phyloP scores from a whole-genome alignment of 495 filamentous ascomycete species.

The Echria macrotheca region DNA sequence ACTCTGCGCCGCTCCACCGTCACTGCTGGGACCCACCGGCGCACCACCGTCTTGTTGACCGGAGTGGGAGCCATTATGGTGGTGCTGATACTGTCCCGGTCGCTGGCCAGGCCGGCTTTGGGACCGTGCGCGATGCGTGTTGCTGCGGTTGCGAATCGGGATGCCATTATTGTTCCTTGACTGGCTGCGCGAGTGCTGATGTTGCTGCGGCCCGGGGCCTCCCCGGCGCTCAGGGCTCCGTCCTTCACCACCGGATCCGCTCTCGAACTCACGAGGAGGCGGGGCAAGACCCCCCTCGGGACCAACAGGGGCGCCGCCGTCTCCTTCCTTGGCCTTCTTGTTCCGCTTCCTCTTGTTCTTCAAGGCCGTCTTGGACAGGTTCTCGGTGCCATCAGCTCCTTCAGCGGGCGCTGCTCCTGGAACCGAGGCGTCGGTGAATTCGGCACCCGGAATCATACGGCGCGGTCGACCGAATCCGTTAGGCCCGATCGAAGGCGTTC shows the following conservation, averaged over 20 bases:
- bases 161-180: conserved; percentile 47
- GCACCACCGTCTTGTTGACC: conserved; percentile 23
- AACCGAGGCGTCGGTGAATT: conserved; percentile 45
- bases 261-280: conserved; percentile 34
- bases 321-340: conserved; percentile 87
- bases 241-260: conserved; percentile 38
- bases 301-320: conserved; percentile 37
- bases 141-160: conserved; percentile 41
- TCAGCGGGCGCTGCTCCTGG: conserved; percentile 71
- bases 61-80: conserved; percentile 19
- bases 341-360: conserved; percentile 99
- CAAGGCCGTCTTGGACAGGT: conserved; percentile 75
- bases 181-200: conserved; percentile 46
- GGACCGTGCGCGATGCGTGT: conserved; percentile 34
- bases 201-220: conserved; percentile 25
- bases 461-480: conserved; percentile 75
- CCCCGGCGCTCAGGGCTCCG: conserved; percentile 64
- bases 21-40: neutral
- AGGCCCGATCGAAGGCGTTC: conserved; percentile 55
- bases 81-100: conserved; percentile 24
- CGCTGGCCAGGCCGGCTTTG: conserved; percentile 35
- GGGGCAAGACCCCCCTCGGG: conserved; percentile 35
- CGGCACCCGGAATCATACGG: conserved; percentile 50
- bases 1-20: conserved; percentile 37
- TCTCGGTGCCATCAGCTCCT: conserved; percentile 54